Evolutionary conservation across 1,139 yeast species (phyloP).

Genomic region (Geotrichum macrosporum): DNA sequence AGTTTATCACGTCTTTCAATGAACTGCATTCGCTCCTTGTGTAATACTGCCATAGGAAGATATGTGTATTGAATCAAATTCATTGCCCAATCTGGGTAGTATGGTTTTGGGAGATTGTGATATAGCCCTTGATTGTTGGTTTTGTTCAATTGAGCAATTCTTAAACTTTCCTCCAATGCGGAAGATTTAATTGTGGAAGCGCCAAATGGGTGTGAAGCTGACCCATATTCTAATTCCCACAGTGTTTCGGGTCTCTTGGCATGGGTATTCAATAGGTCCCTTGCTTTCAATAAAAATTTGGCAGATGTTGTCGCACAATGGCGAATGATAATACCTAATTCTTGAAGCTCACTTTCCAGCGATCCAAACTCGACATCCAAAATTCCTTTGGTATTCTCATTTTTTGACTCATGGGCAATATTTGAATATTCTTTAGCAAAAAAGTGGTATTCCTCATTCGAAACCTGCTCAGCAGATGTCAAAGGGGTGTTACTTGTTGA

Average conservation of each 20-base stretch:
- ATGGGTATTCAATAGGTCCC: background rate
- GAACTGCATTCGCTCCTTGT: background rate
- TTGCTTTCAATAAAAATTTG: no score
- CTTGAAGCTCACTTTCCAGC: background rate
- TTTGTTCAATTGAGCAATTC: conserved; percentile 4
- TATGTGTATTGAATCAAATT: conserved; percentile 7
- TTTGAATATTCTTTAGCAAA: background rate
- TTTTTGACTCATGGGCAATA: background rate
- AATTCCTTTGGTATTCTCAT: background rate
- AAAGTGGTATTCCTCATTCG: background rate
- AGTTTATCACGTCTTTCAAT: background rate
- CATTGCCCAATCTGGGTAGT: conserved; percentile 13
- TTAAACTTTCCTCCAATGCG: background rate
- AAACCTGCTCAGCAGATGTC: no score
- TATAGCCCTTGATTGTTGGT: conserved; percentile 11
- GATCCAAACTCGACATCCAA: no score
- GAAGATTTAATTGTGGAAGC: conserved; percentile 37
- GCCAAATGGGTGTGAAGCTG: conserved; percentile 47
- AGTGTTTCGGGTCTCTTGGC: no score
- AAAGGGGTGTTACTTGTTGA: background rate
- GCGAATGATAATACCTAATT: background rate
- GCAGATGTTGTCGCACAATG: background rate
- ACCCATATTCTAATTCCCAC: background rate
- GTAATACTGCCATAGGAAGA: background rate
- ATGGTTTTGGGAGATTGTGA: conserved; percentile 15